These are phyloP conservation scores for Colletotrichum neosansevieriae DNA, from an alignment of 2,329 filamentous ascomycete species.

Conservation along the genomic window DNA sequence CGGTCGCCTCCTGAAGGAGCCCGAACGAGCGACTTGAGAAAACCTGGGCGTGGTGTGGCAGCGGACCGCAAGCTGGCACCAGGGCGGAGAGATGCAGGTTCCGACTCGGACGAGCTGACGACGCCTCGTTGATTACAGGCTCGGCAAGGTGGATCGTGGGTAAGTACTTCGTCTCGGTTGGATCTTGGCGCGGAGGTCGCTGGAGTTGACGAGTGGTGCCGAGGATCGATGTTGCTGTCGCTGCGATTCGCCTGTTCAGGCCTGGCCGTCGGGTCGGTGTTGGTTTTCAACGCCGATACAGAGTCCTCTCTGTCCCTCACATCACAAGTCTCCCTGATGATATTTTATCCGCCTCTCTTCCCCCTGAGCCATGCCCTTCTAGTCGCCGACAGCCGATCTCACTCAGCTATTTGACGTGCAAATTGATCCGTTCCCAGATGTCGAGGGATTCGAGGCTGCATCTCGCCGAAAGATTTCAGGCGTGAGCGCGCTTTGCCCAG, in stretches of 20 bases:
- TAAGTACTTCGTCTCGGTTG: slow-evolving; percentile 18
- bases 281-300: slow-evolving; percentile 1
- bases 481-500: slow-evolving; percentile 27
- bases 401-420: slow-evolving; percentile 1
- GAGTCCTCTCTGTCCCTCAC: too few species aligned
- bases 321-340: background rate
- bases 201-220: background rate
- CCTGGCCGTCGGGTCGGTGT: slow-evolving; percentile 3
- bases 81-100: slow-evolving; percentile 35
- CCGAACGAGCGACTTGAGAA: background rate
- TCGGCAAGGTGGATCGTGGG: slow-evolving; percentile 36
- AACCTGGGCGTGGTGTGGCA: slow-evolving; percentile 7
- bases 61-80: slow-evolving; percentile 37
- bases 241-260: slow-evolving; percentile 9
- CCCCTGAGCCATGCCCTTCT: background rate
- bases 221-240: background rate
- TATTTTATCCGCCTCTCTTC: slow-evolving; percentile 2
- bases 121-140: slow-evolving; percentile 39
- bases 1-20: background rate
- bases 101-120: slow-evolving; percentile 32
- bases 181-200: slow-evolving; percentile 3
- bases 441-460: slow-evolving; percentile 5
- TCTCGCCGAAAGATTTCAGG: background rate
- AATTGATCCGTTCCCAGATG: background rate
- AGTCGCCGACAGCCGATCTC: background rate